phyloP scores from a whole-genome alignment of 1,284 basidiomycete species.

The Boletus semigastroideus region DNA sequence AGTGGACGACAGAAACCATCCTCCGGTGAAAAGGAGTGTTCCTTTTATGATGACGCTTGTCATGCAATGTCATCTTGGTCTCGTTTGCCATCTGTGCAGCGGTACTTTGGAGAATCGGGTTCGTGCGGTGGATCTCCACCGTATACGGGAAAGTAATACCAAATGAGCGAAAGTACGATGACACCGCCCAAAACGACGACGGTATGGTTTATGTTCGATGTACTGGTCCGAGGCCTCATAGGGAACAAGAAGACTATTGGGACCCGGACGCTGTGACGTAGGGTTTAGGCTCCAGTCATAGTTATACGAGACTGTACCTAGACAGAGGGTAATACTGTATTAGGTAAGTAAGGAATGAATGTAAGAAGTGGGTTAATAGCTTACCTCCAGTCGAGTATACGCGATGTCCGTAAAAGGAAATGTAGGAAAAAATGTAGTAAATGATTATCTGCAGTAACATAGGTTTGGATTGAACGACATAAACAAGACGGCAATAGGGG shows the following conservation, averaged over 20 bases:
- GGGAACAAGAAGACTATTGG: constrained; percentile 70
- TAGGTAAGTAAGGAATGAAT: too few species aligned
- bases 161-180: constrained; percentile 52
- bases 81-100: constrained; percentile 30
- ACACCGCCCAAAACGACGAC: constrained; percentile 60
- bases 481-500: constrained; percentile 50
- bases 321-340: too few species aligned
- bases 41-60: constrained; percentile 11
- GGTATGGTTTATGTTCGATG: constrained; percentile 65
- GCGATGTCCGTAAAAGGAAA: constrained; percentile 53
- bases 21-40: constrained; percentile 8
- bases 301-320: too few species aligned
- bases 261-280: too few species aligned
- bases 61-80: constrained; percentile 26
- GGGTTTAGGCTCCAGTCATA: too few species aligned
- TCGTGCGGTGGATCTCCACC: too few species aligned
- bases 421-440: too few species aligned
- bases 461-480: constrained; percentile 62
- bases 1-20: neutral
- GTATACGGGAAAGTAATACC: constrained; percentile 67
- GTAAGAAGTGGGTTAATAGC: too few species aligned
- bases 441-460: too few species aligned
- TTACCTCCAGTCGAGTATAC: too few species aligned
- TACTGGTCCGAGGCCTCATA: constrained; percentile 43
- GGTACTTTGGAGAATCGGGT: constrained; percentile 26